These are phyloP conservation scores for Fusarium domesticum DNA, from an alignment of 2,329 filamentous ascomycete species.

Conservation along the genomic window DNA sequence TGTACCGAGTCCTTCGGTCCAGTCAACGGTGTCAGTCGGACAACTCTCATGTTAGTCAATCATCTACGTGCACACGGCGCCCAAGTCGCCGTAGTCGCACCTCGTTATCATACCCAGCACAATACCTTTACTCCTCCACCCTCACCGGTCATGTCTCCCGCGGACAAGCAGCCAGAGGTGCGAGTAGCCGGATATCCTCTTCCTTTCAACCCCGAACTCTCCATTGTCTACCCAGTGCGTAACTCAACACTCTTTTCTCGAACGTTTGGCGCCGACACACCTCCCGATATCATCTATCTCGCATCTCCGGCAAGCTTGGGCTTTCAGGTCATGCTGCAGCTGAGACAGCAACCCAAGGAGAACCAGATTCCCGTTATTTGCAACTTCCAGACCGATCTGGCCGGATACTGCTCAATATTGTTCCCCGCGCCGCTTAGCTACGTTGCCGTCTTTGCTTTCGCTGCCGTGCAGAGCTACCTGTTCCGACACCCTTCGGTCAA, in stretches of 20 bases:
- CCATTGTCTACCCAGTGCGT: conserved; percentile 66
- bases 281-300: conserved; percentile 66
- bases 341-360: conserved; percentile 55
- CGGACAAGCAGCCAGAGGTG: conserved; percentile 45
- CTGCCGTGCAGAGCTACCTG: conserved; percentile 62
- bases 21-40: conserved; percentile 70
- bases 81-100: conserved; percentile 64
- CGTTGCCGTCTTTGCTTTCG: conserved; percentile 60
- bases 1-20: conserved; percentile 71
- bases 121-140: conserved; percentile 52
- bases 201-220: conserved; percentile 69
- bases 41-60: conserved; percentile 66
- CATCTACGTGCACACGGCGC: conserved; percentile 63
- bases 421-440: conserved; percentile 60
- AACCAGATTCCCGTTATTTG: conserved; percentile 59
- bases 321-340: conserved; percentile 68
- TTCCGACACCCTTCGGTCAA: conserved; percentile 60
- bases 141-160: conserved; percentile 32
- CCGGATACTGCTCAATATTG: conserved; percentile 67
- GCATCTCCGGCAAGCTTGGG: conserved; percentile 67
- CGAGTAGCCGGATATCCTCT: conserved; percentile 63
- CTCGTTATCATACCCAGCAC: conserved; percentile 52
- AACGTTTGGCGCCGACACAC: conserved; percentile 51
- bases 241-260: conserved; percentile 58
- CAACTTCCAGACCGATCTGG: conserved; percentile 71